Conservation (phyloP, 768 basidiomycete species). For the Boletus rubroflammeus region DNA sequence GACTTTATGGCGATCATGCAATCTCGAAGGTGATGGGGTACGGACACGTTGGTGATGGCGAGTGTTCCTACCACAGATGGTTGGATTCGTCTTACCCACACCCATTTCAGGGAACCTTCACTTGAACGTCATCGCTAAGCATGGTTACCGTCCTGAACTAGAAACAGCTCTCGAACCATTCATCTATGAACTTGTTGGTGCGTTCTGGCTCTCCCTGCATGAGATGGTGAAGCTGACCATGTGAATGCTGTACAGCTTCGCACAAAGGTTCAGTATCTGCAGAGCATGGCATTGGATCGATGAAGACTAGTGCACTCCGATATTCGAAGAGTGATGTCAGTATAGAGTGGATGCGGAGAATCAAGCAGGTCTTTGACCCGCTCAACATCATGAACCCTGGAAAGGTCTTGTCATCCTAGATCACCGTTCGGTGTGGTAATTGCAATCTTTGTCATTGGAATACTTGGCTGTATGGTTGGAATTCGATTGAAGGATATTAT, state of each 20-base stretch:
- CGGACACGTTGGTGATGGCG: conserved; percentile 96
- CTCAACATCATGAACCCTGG: conserved; percentile 91
- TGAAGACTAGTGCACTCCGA: conserved; percentile 86
- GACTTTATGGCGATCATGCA: conserved; percentile 63
- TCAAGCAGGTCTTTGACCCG: conserved; percentile 88
- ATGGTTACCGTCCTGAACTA: conserved; percentile 75
- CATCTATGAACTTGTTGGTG: conserved; percentile 86
- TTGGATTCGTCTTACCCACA: not conserved
- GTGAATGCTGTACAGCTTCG: conserved; percentile 44
- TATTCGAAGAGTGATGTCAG: conserved; percentile 82
- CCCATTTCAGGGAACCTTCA: conserved; percentile 77
- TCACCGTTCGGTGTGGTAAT: not conserved
- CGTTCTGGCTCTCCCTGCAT: conserved; percentile 20
- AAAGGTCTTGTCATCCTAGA: conserved; percentile 53
- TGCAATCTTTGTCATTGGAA: not conserved
- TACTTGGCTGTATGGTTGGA: not conserved
- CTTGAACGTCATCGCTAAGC: conserved; percentile 80
- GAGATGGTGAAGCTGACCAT: not conserved
- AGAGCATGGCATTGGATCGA: conserved; percentile 94
- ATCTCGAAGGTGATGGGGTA: conserved; percentile 89
- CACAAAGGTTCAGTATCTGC: conserved; percentile 92
- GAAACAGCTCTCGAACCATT: conserved; percentile 90
- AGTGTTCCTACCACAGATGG: conserved; percentile 24
- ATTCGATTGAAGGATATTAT: not conserved
- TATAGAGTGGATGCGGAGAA: conserved; percentile 85